These are phyloP conservation scores for Colletotrichum ledebouriae DNA, from an alignment of 2,329 filamentous ascomycete species.

Conservation along the genomic window DNA sequence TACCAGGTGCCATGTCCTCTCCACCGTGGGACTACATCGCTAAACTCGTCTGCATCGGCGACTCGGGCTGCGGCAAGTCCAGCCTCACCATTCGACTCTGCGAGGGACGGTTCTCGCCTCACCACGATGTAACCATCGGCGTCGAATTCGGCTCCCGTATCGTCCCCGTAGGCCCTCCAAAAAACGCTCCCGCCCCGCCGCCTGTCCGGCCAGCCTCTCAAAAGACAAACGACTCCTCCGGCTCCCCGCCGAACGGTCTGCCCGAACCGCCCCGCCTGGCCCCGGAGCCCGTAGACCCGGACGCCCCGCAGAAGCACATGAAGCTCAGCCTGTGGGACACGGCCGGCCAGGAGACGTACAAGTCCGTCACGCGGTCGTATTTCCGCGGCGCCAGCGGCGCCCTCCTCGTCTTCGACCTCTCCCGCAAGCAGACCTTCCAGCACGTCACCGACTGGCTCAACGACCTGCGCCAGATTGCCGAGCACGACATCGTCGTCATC, in stretches of 20 bases:
- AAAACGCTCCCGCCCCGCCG: conserved; percentile 59
- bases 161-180: conserved; percentile 88
- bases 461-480: conserved; percentile 93
- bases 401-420: conserved; percentile 95
- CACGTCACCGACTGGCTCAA: conserved; percentile 95
- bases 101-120: conserved; percentile 93
- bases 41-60: conserved; percentile 97
- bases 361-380: conserved; percentile 93
- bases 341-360: conserved; percentile 97
- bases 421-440: conserved; percentile 84
- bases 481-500: conserved; percentile 94
- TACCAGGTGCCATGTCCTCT: conserved; percentile 63
- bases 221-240: conserved; percentile 23
- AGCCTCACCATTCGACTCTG: conserved; percentile 94
- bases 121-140: conserved; percentile 97
- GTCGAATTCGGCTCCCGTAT: conserved; percentile 96
- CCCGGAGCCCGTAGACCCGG: conserved; percentile 50
- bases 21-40: conserved; percentile 98
- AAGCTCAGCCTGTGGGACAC: conserved; percentile 97
- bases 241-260: conserved; percentile 56
- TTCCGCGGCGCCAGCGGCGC: conserved; percentile 82
- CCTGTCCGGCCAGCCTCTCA: conserved; percentile 40
- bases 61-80: conserved; percentile 96
- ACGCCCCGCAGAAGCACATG: conserved; percentile 78
- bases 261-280: conserved; percentile 63